Evolutionary conservation across 225 moss, liverwort and hornwort species (phyloP), one percentile per base, ranked within the genome.

Genomic region (Physcomitrium patens): DNA sequence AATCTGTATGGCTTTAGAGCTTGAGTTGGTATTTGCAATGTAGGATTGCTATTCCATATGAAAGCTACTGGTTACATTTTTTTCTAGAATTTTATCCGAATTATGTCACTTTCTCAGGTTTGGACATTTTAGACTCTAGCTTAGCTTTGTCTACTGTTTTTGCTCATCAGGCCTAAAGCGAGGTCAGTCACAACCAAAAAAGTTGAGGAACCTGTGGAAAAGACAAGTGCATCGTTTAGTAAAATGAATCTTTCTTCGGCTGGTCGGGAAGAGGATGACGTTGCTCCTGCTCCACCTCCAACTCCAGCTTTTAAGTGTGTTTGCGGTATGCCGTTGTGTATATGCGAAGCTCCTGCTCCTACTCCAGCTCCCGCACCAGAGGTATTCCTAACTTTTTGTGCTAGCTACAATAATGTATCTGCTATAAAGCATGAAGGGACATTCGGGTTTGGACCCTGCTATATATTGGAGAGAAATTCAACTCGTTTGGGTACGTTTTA

Each of bases 261-360:
- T 69, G 76, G 77, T 53, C 63, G 60, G 70, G 55, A 75, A 53
- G 87, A 87, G 49, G 87, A 80, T 60, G 88, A 94, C 41, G 73
- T 65, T 31, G 66, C 79, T 68, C 90, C 78, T 76, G 80, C 75
- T 55, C 77, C 80, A 51, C 76, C 84, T 49, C 80, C 66, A 68
- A 75, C 78, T 65, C 84, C 91, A 79, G 87, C 81, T 53, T 81
- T 92, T 71, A 85, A 90, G 61, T 97, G 96, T 85, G 91, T 89
- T 63, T 97, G 96, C 80, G 94, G 96, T 69, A 94, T 97, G 96
- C 96, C 96, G n/a, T 82, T 97, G 59, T 97, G 96, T 82, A 97
- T 97, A 62, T 97, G 96, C 54, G 87, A 93, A 89, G 88, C 89
- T 76, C 91, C 91, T 71, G 80, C 91, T 11, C 80, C 89, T 68